These are phyloP conservation scores for Rhodotorula kratochvilovae DNA, from an alignment of 768 basidiomycete species.

Conservation along the genomic window DNA sequence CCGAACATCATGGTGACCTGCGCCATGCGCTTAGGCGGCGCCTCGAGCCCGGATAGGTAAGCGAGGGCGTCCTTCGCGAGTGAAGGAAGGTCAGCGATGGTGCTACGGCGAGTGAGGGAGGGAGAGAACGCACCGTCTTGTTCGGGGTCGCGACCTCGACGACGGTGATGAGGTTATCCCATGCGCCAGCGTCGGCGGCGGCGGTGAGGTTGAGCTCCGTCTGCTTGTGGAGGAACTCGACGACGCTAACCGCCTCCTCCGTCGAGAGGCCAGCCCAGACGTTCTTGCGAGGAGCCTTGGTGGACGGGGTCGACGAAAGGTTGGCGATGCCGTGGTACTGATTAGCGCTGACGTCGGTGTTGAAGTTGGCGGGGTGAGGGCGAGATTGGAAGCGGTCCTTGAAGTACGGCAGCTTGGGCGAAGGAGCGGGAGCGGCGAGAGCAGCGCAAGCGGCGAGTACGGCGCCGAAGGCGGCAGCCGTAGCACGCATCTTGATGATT, in stretches of 20 bases:
- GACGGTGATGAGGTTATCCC: constrained; percentile 32
- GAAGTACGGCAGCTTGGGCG: constrained; percentile 9
- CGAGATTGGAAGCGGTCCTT: background rate
- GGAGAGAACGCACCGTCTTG: constrained; percentile 26
- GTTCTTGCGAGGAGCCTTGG: constrained; percentile 29
- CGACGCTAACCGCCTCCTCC: constrained; percentile 34
- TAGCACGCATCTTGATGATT: background rate
- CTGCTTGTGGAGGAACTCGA: constrained; percentile 36
- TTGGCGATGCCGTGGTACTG: background rate
- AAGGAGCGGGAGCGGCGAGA: constrained; percentile 11
- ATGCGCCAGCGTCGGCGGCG: constrained; percentile 14
- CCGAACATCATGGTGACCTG: constrained; percentile 20
- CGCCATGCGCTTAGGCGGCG: constrained; percentile 31
- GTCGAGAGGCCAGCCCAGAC: constrained; percentile 23
- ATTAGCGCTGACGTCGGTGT: background rate
- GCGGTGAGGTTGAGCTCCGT: constrained; percentile 40
- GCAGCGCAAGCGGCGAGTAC: background rate
- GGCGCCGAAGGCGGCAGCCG: constrained; percentile 3
- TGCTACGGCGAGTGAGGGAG: background rate
- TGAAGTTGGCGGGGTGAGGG: background rate
- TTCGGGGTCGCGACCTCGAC: constrained; percentile 36
- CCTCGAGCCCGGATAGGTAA: constrained; percentile 25
- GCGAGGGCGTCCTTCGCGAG: constrained; percentile 17
- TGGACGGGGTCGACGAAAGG: background rate
- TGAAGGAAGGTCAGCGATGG: too few relatives aligned